phyloP scores from a whole-genome alignment of 2,329 filamentous ascomycete species.

The Plenodomus biglobosus region DNA sequence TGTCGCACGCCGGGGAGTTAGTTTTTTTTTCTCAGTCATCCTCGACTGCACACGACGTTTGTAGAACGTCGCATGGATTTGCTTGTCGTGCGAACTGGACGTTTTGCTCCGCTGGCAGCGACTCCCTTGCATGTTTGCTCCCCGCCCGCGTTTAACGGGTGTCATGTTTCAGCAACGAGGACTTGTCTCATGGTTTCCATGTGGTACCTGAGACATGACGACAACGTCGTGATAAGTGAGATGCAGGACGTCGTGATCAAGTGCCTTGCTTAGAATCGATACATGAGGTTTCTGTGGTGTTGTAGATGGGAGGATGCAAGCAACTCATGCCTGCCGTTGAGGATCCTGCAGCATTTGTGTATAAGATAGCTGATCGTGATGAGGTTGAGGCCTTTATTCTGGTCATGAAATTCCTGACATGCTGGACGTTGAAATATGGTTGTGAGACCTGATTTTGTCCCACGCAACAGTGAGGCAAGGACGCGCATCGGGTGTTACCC shows the following conservation, averaged over 20 bases:
- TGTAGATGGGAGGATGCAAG: too few species aligned
- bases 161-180: slow-evolving; percentile 9
- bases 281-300: neutral
- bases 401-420: too few species aligned
- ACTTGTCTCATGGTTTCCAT: slow-evolving; percentile 7
- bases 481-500: neutral
- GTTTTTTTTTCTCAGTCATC: too few species aligned
- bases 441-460: neutral
- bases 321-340: too few species aligned
- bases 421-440: neutral
- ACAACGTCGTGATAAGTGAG: slow-evolving; percentile 5
- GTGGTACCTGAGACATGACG: slow-evolving; percentile 13
- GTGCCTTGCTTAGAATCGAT: slow-evolving; percentile 7
- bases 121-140: neutral
- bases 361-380: too few species aligned
- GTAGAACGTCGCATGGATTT: too few species aligned
- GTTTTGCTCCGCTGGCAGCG: neutral
- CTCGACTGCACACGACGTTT: too few species aligned
- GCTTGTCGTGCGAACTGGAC: too few species aligned
- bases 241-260: neutral
- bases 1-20: too few species aligned
- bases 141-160: neutral
- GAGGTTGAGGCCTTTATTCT: too few species aligned
- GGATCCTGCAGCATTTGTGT: too few species aligned
- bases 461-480: neutral